Conservation (phyloP, 202 grass and related monocot genomes). For the Setaria italica region DNA sequence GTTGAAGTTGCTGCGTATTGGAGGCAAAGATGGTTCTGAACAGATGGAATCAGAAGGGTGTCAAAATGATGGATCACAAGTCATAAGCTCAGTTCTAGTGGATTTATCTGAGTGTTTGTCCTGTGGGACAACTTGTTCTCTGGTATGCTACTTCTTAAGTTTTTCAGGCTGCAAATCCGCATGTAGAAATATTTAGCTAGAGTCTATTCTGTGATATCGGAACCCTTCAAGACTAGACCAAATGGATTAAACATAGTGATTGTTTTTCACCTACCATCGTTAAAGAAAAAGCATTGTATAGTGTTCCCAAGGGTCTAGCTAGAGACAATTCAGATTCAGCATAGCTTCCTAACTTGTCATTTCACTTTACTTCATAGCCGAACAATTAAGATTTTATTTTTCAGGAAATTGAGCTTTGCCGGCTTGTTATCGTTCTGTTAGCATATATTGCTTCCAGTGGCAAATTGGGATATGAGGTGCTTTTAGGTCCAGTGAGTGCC, state of each 20-base stretch:
- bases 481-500: slow-evolving; percentile 58
- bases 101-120: slow-evolving; percentile 79
- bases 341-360: slow-evolving; percentile 2
- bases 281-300: background rate
- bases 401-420: slow-evolving; percentile 79
- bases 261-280: slow-evolving; percentile 8
- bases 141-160: slow-evolving; percentile 56
- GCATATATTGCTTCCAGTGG: slow-evolving; percentile 91
- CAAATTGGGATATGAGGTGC: slow-evolving; percentile 71
- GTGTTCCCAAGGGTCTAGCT: slow-evolving; percentile 21
- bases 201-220: background rate
- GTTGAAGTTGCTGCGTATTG: slow-evolving; percentile 69
- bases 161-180: slow-evolving; percentile 29
- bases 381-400: slow-evolving; percentile 43
- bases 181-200: slow-evolving; percentile 18
- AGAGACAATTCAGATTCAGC: background rate
- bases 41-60: slow-evolving; percentile 43
- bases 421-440: slow-evolving; percentile 74
- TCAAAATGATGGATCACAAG: slow-evolving; percentile 57
- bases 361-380: slow-evolving; percentile 17
- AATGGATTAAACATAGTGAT: slow-evolving; percentile 5
- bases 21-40: slow-evolving; percentile 56
- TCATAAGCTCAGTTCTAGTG: slow-evolving; percentile 67
- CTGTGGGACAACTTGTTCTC: slow-evolving; percentile 57
- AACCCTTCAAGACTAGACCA: background rate